Base-by-base conservation (phyloP, 495 filamentous ascomycete species). In the Xylaria acuta region DNA sequence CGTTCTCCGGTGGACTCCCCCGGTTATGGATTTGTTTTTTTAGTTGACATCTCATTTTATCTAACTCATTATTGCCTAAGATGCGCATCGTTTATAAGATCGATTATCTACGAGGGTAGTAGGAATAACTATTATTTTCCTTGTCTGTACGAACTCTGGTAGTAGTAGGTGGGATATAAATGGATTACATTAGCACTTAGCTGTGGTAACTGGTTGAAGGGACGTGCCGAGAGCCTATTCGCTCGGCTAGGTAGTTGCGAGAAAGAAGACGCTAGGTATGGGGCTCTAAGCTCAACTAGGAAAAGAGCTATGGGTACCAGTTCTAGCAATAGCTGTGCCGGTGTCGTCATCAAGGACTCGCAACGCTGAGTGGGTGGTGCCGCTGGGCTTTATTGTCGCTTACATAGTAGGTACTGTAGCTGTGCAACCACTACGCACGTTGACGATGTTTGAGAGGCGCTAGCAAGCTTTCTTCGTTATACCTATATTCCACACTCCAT, bases 271-370 rank as follows among this genome's bases (percentile, higher is more conserved):
- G 64, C 64, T 68, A 68, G 47, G 20, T 2, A 25, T 30, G 18
- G 27, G 20, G 40, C 25, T 22, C 38, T 69, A 60, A 11, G 51
- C 67, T 36, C 3, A n/a, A 30, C 7, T 34, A 36, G 67, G 67
- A 34, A 69, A 59, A 40, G 40, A 69, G 67, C 67, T 59, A 47
- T 45, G 66, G 53, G 27, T 59, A 59, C 7, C 7, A 38, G 53
- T 36, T 43, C 36, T 6, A 47, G 64, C 32, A 27, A 32, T 27
- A 27, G 34, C 32, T 18, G 32, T 8, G 51, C 38, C 51, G 30
- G 32, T 69, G 66, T 59, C 66, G 66, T 69, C 66, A 69, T 69
- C 20, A n/a, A 30, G 11, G 49, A n/a, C 47, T 47, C 41, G 18
- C 25, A 25, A n/a, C 3, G 43, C 30, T 12, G 16, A 65, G 63